Evolutionary conservation across 2,329 filamentous ascomycete species (phyloP).

Genomic region (Didymella glomerata): DNA sequence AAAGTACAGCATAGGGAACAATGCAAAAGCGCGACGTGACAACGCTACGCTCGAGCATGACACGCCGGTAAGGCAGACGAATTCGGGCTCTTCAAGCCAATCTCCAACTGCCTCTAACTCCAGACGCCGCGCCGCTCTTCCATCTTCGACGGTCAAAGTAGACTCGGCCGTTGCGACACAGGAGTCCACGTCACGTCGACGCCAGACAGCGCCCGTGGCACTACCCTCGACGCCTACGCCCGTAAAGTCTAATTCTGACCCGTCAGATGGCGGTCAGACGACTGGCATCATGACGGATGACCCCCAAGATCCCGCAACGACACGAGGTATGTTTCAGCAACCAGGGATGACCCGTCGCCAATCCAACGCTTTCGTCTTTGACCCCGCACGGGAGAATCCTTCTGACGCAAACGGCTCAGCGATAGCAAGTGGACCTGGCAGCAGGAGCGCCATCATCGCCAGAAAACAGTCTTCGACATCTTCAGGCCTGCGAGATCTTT

Average conservation of each 20-base stretch:
- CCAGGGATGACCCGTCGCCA: not conserved
- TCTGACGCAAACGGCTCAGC: not conserved
- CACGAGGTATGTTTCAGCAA: not conserved
- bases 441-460: not conserved
- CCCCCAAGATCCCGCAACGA: not conserved
- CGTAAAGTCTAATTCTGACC: not conserved
- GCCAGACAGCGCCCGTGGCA: not conserved
- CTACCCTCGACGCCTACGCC: not conserved
- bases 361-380: not conserved
- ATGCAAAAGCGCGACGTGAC: not conserved
- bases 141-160: not conserved
- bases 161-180: not conserved
- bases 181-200: not conserved
- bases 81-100: not conserved
- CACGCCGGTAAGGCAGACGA: not conserved
- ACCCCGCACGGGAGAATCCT: not conserved
- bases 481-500: not conserved
- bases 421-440: not conserved
- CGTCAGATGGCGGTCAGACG: not conserved
- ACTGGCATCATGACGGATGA: not conserved
- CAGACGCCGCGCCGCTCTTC: not conserved
- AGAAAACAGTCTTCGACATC: not conserved
- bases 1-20: not conserved
- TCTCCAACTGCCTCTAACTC: not conserved
- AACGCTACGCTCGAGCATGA: not conserved